Evolutionary conservation across 2,329 filamentous ascomycete genomes (phyloP).

Genomic region (Drechslerella coelobrocha): DNA sequence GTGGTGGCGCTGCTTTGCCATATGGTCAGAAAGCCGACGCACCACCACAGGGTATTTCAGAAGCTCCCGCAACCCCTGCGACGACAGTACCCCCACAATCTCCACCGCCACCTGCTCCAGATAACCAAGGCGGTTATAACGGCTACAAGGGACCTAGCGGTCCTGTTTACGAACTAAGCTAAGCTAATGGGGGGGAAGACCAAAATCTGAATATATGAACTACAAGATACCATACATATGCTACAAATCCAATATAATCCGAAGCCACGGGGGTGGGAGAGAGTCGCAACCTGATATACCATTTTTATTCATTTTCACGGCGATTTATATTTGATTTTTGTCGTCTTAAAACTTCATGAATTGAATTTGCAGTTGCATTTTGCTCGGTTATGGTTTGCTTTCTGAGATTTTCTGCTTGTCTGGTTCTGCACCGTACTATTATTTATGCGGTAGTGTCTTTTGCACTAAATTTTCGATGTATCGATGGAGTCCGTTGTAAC

Average conservation of each 20-base stretch:
- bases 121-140: slow-evolving; percentile 19
- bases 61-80: slow-evolving; percentile 28
- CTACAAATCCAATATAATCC: slow-evolving; percentile 8
- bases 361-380: slow-evolving; percentile 36
- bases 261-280: background rate
- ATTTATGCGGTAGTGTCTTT: too few relatives aligned
- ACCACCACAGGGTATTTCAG: slow-evolving; percentile 38
- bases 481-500: background rate
- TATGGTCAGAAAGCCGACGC: slow-evolving; percentile 46
- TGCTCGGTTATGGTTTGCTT: slow-evolving; percentile 13
- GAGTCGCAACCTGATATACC: background rate
- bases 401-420: background rate
- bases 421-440: background rate
- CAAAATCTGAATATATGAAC: slow-evolving; percentile 1
- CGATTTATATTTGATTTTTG: background rate
- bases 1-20: slow-evolving; percentile 37
- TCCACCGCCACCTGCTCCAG: slow-evolving; percentile 22
- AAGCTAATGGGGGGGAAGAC: background rate
- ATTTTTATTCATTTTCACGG: slow-evolving; percentile 14
- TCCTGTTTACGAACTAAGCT: slow-evolving; percentile 44
- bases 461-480: background rate
- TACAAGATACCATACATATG: slow-evolving; percentile 7
- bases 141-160: slow-evolving; percentile 35
- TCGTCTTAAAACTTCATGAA: slow-evolving; percentile 10
- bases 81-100: slow-evolving; percentile 16